A percentile compares a stretch with the other conserved stretches of the same genome.
phyloP scores from a whole-genome alignment of 2,329 filamentous ascomycete genomes.

The Fusarium oxysporum region DNA sequence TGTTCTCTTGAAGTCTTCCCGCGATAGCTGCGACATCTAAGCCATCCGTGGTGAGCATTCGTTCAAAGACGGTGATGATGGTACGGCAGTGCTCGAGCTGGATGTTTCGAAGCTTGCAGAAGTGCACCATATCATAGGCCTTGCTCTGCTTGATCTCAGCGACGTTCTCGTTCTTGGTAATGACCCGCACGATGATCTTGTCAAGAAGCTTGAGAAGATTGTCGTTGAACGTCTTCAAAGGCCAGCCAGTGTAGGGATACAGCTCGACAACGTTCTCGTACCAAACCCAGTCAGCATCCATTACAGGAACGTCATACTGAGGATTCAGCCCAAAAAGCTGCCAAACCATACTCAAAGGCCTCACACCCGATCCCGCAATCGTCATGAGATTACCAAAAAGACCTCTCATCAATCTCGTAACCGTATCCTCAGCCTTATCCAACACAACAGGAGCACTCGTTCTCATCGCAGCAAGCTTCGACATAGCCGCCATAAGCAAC shows the following conservation, averaged over 20 bases:
- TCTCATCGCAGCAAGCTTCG: slow-evolving; percentile 6
- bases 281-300: slow-evolving; percentile 1
- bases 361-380: slow-evolving; percentile 1
- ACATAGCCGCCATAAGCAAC: slow-evolving; percentile 18
- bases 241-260: slow-evolving; percentile 21
- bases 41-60: background rate
- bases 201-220: slow-evolving; percentile 15
- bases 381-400: slow-evolving; percentile 21
- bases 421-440: slow-evolving; percentile 8
- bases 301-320: slow-evolving; percentile 2
- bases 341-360: slow-evolving; percentile 28
- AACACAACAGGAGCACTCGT: slow-evolving; percentile 3
- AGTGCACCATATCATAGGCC: background rate
- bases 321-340: slow-evolving; percentile 1
- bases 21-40: background rate
- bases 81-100: slow-evolving; percentile 21
- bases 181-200: slow-evolving; percentile 12
- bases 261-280: slow-evolving; percentile 21
- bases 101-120: slow-evolving; percentile 18
- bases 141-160: background rate
- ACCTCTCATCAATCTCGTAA: slow-evolving; percentile 10
- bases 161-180: slow-evolving; percentile 9
- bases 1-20: background rate
- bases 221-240: slow-evolving; percentile 2
- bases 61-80: background rate